These are phyloP conservation scores for Penstemon davidsonii DNA, from an alignment of 257 asterid species.

Conservation along the genomic window DNA sequence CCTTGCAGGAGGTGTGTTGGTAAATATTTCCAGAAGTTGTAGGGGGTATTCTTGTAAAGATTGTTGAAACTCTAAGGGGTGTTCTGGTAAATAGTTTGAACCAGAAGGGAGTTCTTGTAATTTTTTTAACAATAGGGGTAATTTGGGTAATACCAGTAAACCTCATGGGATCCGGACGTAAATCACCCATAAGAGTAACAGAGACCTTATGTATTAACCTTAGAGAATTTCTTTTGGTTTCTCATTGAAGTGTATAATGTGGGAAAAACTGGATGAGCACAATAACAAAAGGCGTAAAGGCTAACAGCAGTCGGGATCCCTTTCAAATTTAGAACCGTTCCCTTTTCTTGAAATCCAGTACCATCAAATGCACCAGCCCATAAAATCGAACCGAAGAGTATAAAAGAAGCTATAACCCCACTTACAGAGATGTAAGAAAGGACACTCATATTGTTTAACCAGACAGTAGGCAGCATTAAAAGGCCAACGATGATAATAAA, in stretches of 20 bases:
- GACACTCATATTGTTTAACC: constrained; percentile 67
- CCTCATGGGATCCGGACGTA: no score
- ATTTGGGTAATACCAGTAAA: no score
- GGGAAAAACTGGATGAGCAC: constrained; percentile 97
- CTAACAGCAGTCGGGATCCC: constrained; percentile 81
- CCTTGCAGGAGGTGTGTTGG: no score
- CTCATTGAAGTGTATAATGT: constrained; percentile 84
- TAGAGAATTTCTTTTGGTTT: constrained; percentile 65
- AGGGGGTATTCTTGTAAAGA: no score
- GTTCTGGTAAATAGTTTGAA: no score
- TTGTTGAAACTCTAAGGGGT: no score
- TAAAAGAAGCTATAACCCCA: constrained; percentile 73
- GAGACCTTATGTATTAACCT: constrained; percentile 35
- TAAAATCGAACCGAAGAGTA: constrained; percentile 58
- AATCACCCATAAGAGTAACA: no score
- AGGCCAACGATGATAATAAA: constrained; percentile 62
- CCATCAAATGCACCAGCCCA: constrained; percentile 67
- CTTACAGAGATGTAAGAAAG: constrained; percentile 80
- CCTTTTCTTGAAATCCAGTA: constrained; percentile 59
- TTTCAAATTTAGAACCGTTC: constrained; percentile 35
- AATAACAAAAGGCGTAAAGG: constrained; percentile 80
- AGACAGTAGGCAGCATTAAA: constrained; percentile 64
- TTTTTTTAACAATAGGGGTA: no score
- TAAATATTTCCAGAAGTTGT: no score
- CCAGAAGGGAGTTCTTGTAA: no score